phyloP scores from a whole-genome alignment of 176 grass and related monocot species.

The Urochloa ruziziensis region DNA sequence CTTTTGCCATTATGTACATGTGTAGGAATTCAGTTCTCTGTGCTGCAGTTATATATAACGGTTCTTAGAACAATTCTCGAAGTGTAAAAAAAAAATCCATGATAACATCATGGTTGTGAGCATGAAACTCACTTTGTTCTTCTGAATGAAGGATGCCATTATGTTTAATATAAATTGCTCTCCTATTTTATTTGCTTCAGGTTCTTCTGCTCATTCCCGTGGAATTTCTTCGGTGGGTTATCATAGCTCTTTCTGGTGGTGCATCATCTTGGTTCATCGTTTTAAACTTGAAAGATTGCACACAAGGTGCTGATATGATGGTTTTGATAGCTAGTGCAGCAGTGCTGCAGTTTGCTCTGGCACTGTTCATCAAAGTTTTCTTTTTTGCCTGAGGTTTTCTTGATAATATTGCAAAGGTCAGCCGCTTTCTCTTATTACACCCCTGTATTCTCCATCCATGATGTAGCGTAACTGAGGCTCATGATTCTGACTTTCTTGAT shows the following conservation, averaged over 20 bases:
- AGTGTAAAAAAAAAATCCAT: conserved; percentile 21
- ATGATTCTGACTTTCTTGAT: conserved; percentile 13
- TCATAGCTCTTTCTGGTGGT: conserved; percentile 64
- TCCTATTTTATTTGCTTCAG: conserved; percentile 49
- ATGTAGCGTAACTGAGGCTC: neutral
- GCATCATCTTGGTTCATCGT: conserved; percentile 86
- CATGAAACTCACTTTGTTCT: neutral
- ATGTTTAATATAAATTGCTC: conserved; percentile 15
- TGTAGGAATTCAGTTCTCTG: neutral
- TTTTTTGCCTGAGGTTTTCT: conserved; percentile 75
- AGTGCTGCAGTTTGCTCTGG: conserved; percentile 73
- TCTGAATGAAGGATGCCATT: neutral
- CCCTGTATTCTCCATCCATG: neutral
- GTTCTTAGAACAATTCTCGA: neutral
- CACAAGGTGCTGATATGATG: conserved; percentile 67
- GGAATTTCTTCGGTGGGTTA: conserved; percentile 79
- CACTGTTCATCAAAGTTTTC: conserved; percentile 95
- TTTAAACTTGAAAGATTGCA: conserved; percentile 73
- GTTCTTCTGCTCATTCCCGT: conserved; percentile 82
- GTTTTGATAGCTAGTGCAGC: conserved; percentile 62
- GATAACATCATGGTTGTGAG: neutral
- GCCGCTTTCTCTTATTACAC: neutral
- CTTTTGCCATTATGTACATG: neutral
- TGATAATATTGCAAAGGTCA: conserved; percentile 36
- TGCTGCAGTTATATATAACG: conserved; percentile 13